phyloP scores from a whole-genome alignment of 2,329 filamentous ascomycete species.

The Geosmithia flava region DNA sequence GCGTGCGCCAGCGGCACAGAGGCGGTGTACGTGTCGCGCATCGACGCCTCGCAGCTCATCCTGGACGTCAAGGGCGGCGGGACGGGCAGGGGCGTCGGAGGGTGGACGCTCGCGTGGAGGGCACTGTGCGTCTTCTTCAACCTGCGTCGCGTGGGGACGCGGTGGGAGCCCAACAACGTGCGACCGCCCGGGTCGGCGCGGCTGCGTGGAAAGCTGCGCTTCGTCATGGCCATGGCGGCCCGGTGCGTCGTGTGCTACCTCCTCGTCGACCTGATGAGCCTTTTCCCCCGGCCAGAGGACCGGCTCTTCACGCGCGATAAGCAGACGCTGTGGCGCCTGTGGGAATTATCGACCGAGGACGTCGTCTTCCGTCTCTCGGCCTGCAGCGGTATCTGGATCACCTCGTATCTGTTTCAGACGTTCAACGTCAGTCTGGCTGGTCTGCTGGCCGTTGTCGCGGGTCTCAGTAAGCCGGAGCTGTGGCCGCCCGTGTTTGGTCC shows the following conservation, averaged over 20 bases:
- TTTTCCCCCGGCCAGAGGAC: constrained; percentile 1
- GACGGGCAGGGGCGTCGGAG: background rate
- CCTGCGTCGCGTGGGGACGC: constrained; percentile 3
- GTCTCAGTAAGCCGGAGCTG: constrained; percentile 1
- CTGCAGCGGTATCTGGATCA: background rate
- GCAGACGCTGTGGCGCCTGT: constrained; percentile 2
- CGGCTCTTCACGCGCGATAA: background rate
- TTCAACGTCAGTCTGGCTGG: background rate
- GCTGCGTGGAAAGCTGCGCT: background rate
- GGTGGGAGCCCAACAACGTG: constrained; percentile 1
- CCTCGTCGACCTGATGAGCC: constrained; percentile 1
- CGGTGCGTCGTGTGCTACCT: background rate
- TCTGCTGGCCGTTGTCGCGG: background rate
- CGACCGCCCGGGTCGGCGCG: background rate
- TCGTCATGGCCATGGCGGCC: background rate
- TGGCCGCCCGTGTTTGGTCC: constrained; percentile 3
- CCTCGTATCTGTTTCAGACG: background rate
- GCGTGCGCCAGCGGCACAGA: background rate
- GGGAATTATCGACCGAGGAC: constrained; percentile 3
- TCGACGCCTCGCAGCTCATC: background rate
- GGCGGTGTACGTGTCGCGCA: background rate
- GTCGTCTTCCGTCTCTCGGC: constrained; percentile 1
- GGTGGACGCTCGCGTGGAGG: background rate
- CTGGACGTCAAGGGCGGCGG: background rate
- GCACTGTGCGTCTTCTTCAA: constrained; percentile 3